Evolutionary conservation across 441 rosid genomes (phyloP), one percentile per base, ranked within the genome.

Genomic region (Theobroma grandiflorum): DNA sequence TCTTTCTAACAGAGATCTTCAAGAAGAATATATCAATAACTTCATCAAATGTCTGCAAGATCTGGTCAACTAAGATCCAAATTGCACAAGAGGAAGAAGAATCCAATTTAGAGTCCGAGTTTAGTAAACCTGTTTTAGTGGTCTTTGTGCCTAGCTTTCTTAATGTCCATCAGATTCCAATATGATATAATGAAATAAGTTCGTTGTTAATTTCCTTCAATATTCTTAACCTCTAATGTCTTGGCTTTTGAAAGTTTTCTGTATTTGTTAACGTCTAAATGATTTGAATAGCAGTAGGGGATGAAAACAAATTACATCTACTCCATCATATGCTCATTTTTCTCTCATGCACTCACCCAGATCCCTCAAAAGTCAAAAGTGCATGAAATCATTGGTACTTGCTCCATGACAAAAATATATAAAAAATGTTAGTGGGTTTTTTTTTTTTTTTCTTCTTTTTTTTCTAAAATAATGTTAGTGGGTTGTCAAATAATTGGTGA

Each of bases 351-450:
- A 2, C 12, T 45, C 50, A 10, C 3, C 50, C 50, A 47, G 10
- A 47, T 47, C 3, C 78, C 85, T 91, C 43, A 75, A 91, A 26
- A 90, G 49, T 88, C 85, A 81, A 82, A 16, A 84, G 90, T 8
- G 95, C 92, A 12, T 50, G n/a, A 14, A 50, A 50, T 50, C 6
- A 50, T 1, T 91, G 83, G 9, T 81, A 90, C 43, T 70, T 83
- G n/a, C 15, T 86, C 38, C 53, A 10, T 40, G 78, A 78, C 35
- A 87, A 83, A 43, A 43, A 8, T 8, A 26, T 26, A 26, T 26
- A 38, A 73, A 83, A 79, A 57, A 91, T 85, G 7, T 33, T 88
- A 49, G 77, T 69, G 2, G 42, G 22, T 49, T 90, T n/a, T n/a
- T n/a, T n/a, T n/a, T n/a, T n/a, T n/a, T n/a, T n/a, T n/a, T n/a